Conservation (phyloP, 1,284 basidiomycete genomes). For the Apiotrichum veenhuisii region DNA sequence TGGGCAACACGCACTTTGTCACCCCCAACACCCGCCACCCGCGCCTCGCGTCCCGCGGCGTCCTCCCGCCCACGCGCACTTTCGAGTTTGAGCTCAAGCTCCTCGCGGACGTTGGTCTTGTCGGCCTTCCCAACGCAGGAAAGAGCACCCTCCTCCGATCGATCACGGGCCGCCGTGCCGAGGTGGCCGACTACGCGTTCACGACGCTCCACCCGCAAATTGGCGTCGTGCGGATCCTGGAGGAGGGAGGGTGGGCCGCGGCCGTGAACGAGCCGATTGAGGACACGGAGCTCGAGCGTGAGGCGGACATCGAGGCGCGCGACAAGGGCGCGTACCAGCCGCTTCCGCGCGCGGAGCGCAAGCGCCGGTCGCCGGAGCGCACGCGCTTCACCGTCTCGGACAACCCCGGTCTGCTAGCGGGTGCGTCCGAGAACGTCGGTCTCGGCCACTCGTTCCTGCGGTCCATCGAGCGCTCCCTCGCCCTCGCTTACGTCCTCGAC, state of each 20-base stretch:
- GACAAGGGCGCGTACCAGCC: slow-evolving; percentile 32
- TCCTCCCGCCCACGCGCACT: slow-evolving; percentile 73
- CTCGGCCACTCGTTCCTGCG: slow-evolving; percentile 91
- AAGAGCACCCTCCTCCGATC: slow-evolving; percentile 81
- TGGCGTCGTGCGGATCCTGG: slow-evolving; percentile 81
- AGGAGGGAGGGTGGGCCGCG: slow-evolving; percentile 68
- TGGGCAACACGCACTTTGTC: slow-evolving; percentile 83
- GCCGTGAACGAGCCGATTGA: slow-evolving; percentile 56
- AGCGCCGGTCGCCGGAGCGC: slow-evolving; percentile 52
- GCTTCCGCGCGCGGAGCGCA: slow-evolving; percentile 11
- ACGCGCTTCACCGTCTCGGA: slow-evolving; percentile 94
- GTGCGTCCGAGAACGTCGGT: slow-evolving; percentile 82
- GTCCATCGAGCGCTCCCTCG: slow-evolving; percentile 85
- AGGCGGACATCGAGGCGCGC: slow-evolving; percentile 49
- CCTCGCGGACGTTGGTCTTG: slow-evolving; percentile 87
- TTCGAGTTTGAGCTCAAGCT: slow-evolving; percentile 92
- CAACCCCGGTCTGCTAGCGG: slow-evolving; percentile 86
- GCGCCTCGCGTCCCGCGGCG: slow-evolving; percentile 75
- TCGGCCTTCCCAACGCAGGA: slow-evolving; percentile 85
- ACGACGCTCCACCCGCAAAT: slow-evolving; percentile 94
- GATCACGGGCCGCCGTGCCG: slow-evolving; percentile 79
- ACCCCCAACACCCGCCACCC: slow-evolving; percentile 59
- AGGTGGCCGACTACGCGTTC: slow-evolving; percentile 88
- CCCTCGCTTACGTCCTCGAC: slow-evolving; percentile 90
- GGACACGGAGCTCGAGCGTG: slow-evolving; percentile 65